These are phyloP conservation scores for Podospora sp. DNA, from an alignment of 495 filamentous ascomycete species.

Conservation along the genomic window DNA sequence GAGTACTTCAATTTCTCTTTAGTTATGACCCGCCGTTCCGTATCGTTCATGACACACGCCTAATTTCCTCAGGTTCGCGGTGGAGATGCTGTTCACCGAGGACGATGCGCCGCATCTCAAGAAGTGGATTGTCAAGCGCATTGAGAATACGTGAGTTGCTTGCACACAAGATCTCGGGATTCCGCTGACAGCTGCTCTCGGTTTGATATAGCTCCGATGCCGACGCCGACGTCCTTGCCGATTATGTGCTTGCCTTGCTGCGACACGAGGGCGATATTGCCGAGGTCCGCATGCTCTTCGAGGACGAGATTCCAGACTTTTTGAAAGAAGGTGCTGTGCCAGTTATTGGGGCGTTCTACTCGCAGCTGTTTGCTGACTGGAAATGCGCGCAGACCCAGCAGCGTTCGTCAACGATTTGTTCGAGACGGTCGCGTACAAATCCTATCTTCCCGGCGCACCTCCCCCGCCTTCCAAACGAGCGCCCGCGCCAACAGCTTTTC, in stretches of 20 bases:
- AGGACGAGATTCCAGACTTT: slow-evolving; percentile 84
- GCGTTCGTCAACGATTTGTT: slow-evolving; percentile 89
- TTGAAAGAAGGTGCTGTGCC: slow-evolving; percentile 70
- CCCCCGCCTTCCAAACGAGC: slow-evolving; percentile 42
- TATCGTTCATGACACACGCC: not conserved
- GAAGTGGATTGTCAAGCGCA: slow-evolving; percentile 84
- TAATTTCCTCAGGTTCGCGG: not conserved
- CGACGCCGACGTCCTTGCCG: slow-evolving; percentile 91
- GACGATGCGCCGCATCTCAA: slow-evolving; percentile 74
- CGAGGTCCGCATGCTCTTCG: slow-evolving; percentile 70
- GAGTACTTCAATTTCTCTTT: not conserved
- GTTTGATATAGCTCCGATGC: slow-evolving; percentile 75
- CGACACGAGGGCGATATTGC: slow-evolving; percentile 76
- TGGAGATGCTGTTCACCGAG: slow-evolving; percentile 76
- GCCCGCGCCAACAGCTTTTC: slow-evolving; percentile 3
- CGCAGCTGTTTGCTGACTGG: not conserved
- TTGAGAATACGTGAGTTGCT: slow-evolving; percentile 81
- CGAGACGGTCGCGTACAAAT: slow-evolving; percentile 64
- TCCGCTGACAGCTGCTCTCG: not conserved
- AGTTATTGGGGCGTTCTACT: not conserved
- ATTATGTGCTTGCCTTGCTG: slow-evolving; percentile 92
- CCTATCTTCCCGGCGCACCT: slow-evolving; percentile 59
- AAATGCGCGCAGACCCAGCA: slow-evolving; percentile 57
- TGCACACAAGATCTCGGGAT: not conserved
- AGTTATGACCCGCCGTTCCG: not conserved